These are phyloP conservation scores for Pseudocercospora crystallina DNA, from an alignment of 2,329 filamentous ascomycete species.

Conservation along the genomic window DNA sequence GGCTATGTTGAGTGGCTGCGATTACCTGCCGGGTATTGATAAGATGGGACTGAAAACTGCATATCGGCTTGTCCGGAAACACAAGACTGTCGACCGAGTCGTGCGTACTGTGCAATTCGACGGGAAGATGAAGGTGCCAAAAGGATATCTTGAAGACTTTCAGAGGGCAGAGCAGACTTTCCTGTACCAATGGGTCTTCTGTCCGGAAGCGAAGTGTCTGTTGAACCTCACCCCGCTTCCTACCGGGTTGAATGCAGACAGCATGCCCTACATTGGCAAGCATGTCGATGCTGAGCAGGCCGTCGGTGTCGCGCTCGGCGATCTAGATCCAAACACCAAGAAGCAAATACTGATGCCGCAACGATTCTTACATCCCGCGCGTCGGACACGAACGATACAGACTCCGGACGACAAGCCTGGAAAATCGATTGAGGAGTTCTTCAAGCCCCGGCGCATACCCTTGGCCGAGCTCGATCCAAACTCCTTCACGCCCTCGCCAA, in stretches of 20 bases:
- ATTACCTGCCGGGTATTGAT: conserved; percentile 84
- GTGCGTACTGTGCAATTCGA: conserved; percentile 85
- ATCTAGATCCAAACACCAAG: conserved; percentile 89
- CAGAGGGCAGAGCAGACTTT: conserved; percentile 89
- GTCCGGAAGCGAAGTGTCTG: conserved; percentile 67
- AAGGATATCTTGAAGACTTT: conserved; percentile 78
- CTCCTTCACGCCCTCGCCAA: conserved; percentile 64
- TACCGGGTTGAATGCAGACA: conserved; percentile 61
- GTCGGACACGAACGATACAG: conserved; percentile 30
- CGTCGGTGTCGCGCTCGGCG: conserved; percentile 71
- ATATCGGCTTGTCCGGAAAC: conserved; percentile 82
- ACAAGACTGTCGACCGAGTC: conserved; percentile 81
- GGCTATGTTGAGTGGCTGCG: conserved; percentile 95
- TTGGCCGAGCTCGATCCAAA: conserved; percentile 69
- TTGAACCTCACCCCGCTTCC: conserved; percentile 73
- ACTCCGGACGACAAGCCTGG: conserved; percentile 58
- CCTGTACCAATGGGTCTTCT: conserved; percentile 91
- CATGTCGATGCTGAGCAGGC: conserved; percentile 60
- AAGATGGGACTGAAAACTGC: conserved; percentile 92
- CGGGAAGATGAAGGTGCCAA: conserved; percentile 76
- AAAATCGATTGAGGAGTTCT: conserved; percentile 64
- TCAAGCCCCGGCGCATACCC: conserved; percentile 62
- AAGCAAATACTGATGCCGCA: conserved; percentile 51
- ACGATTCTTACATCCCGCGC: conserved; percentile 23
- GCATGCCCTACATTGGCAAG: conserved; percentile 79